A percentile compares a stretch with the other conserved stretches of the same genome.
Evolutionary conservation across 768 basidiomycete species (phyloP).

Genomic region (Leccinum ochraceum): DNA sequence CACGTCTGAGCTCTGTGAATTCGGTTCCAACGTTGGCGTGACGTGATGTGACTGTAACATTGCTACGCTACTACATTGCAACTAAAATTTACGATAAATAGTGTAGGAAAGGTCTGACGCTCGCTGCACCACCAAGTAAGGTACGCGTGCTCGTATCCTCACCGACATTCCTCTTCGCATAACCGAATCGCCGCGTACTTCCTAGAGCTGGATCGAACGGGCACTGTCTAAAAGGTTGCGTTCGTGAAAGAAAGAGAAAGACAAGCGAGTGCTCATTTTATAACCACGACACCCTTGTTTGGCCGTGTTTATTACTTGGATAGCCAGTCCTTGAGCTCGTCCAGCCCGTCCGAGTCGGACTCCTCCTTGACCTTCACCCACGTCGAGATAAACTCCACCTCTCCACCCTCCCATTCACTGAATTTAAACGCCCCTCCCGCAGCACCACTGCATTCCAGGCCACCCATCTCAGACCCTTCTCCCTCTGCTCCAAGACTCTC

Average conservation of each 20-base stretch:
- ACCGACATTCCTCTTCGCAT: slow-evolving; percentile 60
- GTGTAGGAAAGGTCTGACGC: slow-evolving; percentile 73
- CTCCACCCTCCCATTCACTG: slow-evolving; percentile 82
- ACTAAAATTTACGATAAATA: background rate
- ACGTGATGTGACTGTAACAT: slow-evolving; percentile 26
- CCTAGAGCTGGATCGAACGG: slow-evolving; percentile 48
- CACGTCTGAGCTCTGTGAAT: slow-evolving; percentile 19
- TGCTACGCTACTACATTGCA: background rate
- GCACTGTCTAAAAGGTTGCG: slow-evolving; percentile 78
- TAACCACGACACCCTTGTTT: slow-evolving; percentile 22
- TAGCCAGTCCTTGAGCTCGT: slow-evolving; percentile 50
- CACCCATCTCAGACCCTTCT: slow-evolving; percentile 64
- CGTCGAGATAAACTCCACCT: slow-evolving; percentile 66
- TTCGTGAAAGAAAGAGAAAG: slow-evolving; percentile 14
- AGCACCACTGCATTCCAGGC: slow-evolving; percentile 65
- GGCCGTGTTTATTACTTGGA: slow-evolving; percentile 42
- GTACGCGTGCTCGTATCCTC: slow-evolving; percentile 63
- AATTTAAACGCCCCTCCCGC: slow-evolving; percentile 66
- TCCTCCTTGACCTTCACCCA: slow-evolving; percentile 43
- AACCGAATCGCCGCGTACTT: slow-evolving; percentile 66
- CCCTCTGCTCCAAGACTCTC: slow-evolving; percentile 77
- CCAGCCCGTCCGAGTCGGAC: slow-evolving; percentile 38
- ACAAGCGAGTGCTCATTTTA: slow-evolving; percentile 10
- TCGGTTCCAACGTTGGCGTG: slow-evolving; percentile 9
- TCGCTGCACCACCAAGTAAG: slow-evolving; percentile 49